Percentiles rank a stretch among this genome's conserved stretches.
Evolutionary conservation across 2,329 filamentous ascomycete species (phyloP).

Genomic region (Curvularia lunata): DNA sequence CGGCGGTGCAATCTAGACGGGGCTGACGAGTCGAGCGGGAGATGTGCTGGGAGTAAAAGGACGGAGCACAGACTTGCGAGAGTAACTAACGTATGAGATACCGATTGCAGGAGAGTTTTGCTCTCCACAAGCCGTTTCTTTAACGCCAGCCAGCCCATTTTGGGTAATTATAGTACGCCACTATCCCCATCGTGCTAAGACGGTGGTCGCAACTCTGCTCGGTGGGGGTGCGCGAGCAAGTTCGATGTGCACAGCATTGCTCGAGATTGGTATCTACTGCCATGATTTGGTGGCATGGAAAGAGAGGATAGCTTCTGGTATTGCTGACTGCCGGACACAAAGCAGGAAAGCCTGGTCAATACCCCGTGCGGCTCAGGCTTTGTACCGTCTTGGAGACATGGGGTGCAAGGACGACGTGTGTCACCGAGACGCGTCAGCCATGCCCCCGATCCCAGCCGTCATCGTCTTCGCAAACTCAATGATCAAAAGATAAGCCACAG

Average conservation of each 20-base stretch:
- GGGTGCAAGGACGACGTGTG: constrained; percentile 41
- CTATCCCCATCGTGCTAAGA: constrained; percentile 37
- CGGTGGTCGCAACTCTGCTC: constrained; percentile 33
- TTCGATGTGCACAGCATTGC: constrained; percentile 53
- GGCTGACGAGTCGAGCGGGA: constrained; percentile 55
- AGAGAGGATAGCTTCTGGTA: constrained; percentile 60
- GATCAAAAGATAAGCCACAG: constrained; percentile 61
- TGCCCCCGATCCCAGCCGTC: constrained; percentile 62
- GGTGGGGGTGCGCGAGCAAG: constrained; percentile 51
- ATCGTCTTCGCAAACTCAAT: constrained; percentile 51
- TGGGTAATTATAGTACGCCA: constrained; percentile 51
- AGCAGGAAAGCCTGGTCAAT: constrained; percentile 30
- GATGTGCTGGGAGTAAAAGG: constrained; percentile 55
- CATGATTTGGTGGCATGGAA: constrained; percentile 47
- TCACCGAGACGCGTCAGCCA: constrained; percentile 64
- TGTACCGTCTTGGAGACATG: constrained; percentile 49
- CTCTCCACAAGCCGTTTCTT: constrained; percentile 56
- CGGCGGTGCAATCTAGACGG: constrained; percentile 44
- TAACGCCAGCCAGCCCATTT: constrained; percentile 58
- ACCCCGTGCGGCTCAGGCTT: constrained; percentile 55
- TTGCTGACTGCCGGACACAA: constrained; percentile 45
- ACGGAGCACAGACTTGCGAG: constrained; percentile 51
- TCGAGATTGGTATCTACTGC: constrained; percentile 12
- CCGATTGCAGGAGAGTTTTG: background rate
- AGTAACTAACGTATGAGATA: background rate